Base-by-base conservation (phyloP, 768 basidiomycete species). In the Calocera viscosa region DNA sequence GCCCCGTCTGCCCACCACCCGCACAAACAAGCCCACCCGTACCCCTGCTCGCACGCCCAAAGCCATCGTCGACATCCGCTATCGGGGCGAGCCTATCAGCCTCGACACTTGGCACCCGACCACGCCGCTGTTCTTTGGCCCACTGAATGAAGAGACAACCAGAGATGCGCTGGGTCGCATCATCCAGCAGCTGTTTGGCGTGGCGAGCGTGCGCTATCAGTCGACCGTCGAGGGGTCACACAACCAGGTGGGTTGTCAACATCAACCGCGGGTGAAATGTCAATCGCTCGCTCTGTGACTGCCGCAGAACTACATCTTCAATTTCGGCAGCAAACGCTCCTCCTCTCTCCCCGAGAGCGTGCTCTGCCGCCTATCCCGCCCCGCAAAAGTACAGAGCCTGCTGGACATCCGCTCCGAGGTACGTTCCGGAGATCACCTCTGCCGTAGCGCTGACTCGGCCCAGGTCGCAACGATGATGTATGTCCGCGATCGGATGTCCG, bases 401-500 rank as follows among this genome's bases (percentile, higher is more conserved):
- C 24, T 60, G 30, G 22, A 22, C 53, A 32, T 60, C 16, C 53
- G 53, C 53, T 60, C 53, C 7, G 53, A 60, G 53, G 53, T 60
- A 32, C 12, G 49, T 10, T 26, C 24, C 49, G 10, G 8, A 16
- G 11, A 14, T 49, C 24, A 10, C 12, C 24, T 7, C 10, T 49
- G 49, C 24, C 7, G 53, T 16, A 5, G 19, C 7, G 30, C 24
- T 60, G 53, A 60, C 53, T 5, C 53, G 26, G 7, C 7, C 26
- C 30, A 60, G 53, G 53, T 60, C 53, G 53, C 11, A 22, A 60
- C 53, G 30, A 60, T 60, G 53, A 26, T 60, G 26, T 60, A 60
- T 22, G 53, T 60, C 26, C 53, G 53, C 7, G 30, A 60, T 26
- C 11, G 26, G 26, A 60, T 60, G 53, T 28, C 26, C 53, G 53